Conservation (phyloP, 352 stramenopile species). For the Blastocystis sp. region DNA sequence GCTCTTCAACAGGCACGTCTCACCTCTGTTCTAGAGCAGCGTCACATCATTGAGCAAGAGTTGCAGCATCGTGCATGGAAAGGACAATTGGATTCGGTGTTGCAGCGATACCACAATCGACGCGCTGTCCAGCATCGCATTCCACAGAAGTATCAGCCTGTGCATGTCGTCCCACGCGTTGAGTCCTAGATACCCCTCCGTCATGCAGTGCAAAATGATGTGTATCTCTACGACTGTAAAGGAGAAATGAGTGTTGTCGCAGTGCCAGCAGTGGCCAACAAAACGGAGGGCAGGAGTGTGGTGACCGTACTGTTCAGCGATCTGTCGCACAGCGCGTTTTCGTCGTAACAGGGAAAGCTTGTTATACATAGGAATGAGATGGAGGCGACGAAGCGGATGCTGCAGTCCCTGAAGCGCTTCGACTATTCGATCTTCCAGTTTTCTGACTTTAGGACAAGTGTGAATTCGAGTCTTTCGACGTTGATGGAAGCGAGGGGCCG, state of each 20-base stretch:
- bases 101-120: not conserved
- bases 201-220: not conserved
- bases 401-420: not conserved
- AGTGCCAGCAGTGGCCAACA: not conserved
- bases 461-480: not conserved
- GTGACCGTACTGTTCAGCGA: not conserved
- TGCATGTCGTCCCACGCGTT: not conserved
- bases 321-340: not conserved
- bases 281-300: not conserved
- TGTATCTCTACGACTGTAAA: constrained; percentile 26
- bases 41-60: not conserved
- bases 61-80: not conserved
- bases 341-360: not conserved
- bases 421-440: constrained; percentile 1
- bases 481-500: not conserved
- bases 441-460: not conserved
- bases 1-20: not conserved
- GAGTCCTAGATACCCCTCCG: not conserved
- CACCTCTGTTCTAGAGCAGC: not conserved
- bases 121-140: too few species aligned
- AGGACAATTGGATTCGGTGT: not conserved
- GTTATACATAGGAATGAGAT: not conserved
- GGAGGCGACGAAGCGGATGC: not conserved
- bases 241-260: not conserved
- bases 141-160: constrained; percentile 7